These are phyloP conservation scores for Ophiostoma quercus DNA, from an alignment of 2,329 filamentous ascomycete genomes.

Conservation along the genomic window DNA sequence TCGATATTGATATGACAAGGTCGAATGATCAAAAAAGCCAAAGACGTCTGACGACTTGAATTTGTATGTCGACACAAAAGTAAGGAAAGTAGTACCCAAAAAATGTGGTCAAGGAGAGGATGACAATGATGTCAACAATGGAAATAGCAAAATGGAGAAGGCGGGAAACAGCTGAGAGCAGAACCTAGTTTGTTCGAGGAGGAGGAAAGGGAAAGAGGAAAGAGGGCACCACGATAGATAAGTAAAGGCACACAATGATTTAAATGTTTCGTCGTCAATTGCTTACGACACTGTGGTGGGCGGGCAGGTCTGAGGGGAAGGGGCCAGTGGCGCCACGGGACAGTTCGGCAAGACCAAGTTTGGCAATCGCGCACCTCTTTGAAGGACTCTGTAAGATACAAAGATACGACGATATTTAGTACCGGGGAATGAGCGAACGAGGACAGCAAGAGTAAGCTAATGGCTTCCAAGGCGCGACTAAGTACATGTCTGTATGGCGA, in stretches of 20 bases:
- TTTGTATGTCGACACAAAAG: not conserved
- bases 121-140: not conserved
- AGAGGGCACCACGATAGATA: not conserved
- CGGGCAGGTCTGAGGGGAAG: not conserved
- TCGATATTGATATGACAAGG: not conserved
- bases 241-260: not conserved
- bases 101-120: not conserved
- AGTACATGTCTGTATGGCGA: not conserved
- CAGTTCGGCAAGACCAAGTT: slow-evolving; percentile 21
- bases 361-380: slow-evolving; percentile 15
- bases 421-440: not conserved
- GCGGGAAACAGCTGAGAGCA: not conserved
- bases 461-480: not conserved
- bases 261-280: not conserved
- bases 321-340: slow-evolving; percentile 20
- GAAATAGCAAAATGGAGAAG: not conserved
- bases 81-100: not conserved
- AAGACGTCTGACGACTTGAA: not conserved
- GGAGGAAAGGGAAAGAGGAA: not conserved
- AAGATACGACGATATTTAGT: not conserved
- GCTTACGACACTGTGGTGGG: not conserved
- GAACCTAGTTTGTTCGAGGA: not conserved
- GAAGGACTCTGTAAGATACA: not conserved
- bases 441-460: not conserved
- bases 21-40: not conserved